Percentiles rank a stretch among this genome's conserved stretches.
Conservation (phyloP, 371 early-diverging fungal species). For the Mortierella sp. region DNA sequence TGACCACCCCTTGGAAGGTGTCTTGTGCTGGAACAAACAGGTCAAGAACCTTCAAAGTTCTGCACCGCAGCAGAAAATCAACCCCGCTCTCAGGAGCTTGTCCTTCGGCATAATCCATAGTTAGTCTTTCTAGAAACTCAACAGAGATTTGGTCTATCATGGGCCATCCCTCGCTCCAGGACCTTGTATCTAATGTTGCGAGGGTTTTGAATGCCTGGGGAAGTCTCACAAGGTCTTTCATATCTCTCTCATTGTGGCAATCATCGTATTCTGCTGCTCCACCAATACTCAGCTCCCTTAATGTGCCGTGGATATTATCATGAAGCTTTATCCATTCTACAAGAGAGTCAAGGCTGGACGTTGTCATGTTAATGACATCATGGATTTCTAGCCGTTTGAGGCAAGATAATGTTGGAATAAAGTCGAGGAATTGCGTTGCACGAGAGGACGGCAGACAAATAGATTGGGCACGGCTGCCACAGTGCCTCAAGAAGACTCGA, state of each 20-base stretch:
- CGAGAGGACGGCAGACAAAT: slow-evolving; percentile 22
- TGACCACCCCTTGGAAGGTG: slow-evolving; percentile 23
- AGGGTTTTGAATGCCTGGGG: slow-evolving; percentile 28
- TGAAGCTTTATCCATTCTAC: slow-evolving; percentile 44
- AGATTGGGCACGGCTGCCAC: slow-evolving; percentile 18
- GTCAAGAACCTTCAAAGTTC: slow-evolving; percentile 32
- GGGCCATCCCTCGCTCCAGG: slow-evolving; percentile 44
- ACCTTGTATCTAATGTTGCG: slow-evolving; percentile 23
- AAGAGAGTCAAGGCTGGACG: slow-evolving; percentile 11
- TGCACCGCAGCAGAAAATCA: slow-evolving; percentile 33
- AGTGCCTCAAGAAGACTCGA: slow-evolving; percentile 22
- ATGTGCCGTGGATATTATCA: slow-evolving; percentile 29
- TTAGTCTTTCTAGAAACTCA: slow-evolving; percentile 23
- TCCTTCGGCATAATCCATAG: slow-evolving; percentile 45
- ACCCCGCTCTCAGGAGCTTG: not conserved
- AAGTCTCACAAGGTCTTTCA: slow-evolving; percentile 20
- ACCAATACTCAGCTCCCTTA: slow-evolving; percentile 43
- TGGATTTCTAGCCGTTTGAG: slow-evolving; percentile 43
- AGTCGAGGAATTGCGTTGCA: not conserved
- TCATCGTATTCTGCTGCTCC: slow-evolving; percentile 23
- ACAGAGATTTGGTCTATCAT: slow-evolving; percentile 34
- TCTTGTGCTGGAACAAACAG: slow-evolving; percentile 33
- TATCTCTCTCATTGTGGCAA: slow-evolving; percentile 4
- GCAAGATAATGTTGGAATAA: slow-evolving; percentile 21
- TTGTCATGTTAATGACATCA: slow-evolving; percentile 19